A percentile compares a stretch with the other conserved stretches of the same genome.
Evolutionary conservation across 2,329 filamentous ascomycete species (phyloP).

Genomic region (Aspergillus caelatus): DNA sequence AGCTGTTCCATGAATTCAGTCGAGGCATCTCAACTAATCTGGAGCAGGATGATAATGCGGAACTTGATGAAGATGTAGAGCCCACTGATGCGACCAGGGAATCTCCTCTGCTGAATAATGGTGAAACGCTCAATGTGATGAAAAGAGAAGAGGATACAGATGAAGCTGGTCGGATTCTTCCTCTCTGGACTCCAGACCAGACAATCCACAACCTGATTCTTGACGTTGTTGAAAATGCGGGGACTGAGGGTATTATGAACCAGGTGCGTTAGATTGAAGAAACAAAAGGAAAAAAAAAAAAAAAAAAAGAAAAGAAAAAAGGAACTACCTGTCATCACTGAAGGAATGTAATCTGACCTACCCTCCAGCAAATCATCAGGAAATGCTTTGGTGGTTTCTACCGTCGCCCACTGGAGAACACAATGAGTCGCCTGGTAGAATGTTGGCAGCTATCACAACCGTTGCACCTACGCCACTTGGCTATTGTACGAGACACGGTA

Average conservation of each 20-base stretch:
- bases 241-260: constrained; percentile 54
- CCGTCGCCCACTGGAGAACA: constrained; percentile 57
- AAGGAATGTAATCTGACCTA: constrained; percentile 2
- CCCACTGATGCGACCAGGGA: constrained; percentile 20
- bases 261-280: constrained; percentile 27
- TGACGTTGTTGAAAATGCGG: constrained; percentile 51
- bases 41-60: constrained; percentile 32
- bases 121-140: constrained; percentile 13
- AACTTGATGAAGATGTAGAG: constrained; percentile 41
- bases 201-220: constrained; percentile 56
- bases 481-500: constrained; percentile 58
- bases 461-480: constrained; percentile 57
- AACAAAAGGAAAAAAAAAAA: too few relatives aligned
- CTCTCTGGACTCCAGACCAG: constrained; percentile 59
- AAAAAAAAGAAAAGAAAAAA: too few relatives aligned
- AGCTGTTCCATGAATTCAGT: constrained; percentile 43
- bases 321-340: not conserved
- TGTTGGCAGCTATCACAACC: constrained; percentile 63
- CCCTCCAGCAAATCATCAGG: constrained; percentile 42
- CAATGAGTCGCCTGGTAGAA: constrained; percentile 56
- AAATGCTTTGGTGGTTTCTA: constrained; percentile 55
- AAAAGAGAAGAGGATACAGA: constrained; percentile 28
- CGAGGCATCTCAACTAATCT: constrained; percentile 29
- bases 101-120: constrained; percentile 18
- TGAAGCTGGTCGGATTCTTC: constrained; percentile 43